phyloP scores from a whole-genome alignment of 805 yeast genomes.

The Allodekkera sacchari region DNA sequence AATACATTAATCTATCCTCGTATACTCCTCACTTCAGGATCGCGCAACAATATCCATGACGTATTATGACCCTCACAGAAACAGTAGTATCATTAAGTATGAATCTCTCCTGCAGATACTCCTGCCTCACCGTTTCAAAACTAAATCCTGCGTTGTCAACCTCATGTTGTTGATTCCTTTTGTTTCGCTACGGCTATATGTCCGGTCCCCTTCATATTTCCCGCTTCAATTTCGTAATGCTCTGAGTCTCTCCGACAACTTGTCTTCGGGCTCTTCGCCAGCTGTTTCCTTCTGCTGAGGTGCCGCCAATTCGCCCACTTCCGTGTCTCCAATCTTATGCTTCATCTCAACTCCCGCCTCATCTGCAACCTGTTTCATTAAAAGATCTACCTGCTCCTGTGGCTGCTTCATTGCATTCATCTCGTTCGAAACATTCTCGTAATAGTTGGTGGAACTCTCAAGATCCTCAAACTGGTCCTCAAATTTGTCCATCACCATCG shows the following conservation, averaged over 20 bases:
- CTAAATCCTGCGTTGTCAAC: too few relatives aligned
- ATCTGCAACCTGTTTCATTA: constrained; percentile 90
- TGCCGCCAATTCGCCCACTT: constrained; percentile 36
- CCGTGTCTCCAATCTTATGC: constrained; percentile 65
- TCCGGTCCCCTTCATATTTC: background rate
- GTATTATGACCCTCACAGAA: too few relatives aligned
- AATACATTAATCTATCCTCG: too few relatives aligned
- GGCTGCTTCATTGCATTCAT: constrained; percentile 88
- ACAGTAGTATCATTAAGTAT: too few relatives aligned
- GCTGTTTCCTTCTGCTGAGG: constrained; percentile 21
- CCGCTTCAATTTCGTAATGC: constrained; percentile 54
- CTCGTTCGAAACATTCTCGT: constrained; percentile 81
- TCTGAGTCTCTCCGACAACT: constrained; percentile 76
- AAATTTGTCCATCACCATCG: constrained; percentile 94
- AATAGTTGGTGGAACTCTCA: constrained; percentile 88
- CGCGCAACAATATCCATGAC: too few relatives aligned
- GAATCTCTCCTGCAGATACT: too few relatives aligned
- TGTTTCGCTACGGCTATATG: too few relatives aligned
- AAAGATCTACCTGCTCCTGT: constrained; percentile 87
- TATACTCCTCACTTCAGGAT: too few relatives aligned
- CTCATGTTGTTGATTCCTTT: too few relatives aligned
- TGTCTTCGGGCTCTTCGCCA: constrained; percentile 67
- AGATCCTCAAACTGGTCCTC: constrained; percentile 94
- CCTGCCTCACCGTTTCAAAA: too few relatives aligned
- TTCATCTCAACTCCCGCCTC: constrained; percentile 93